Percentiles rank a stretch among this genome's conserved stretches.
Evolutionary conservation across 2,329 filamentous ascomycete genomes (phyloP).

Genomic region (Monilinia polystroma): DNA sequence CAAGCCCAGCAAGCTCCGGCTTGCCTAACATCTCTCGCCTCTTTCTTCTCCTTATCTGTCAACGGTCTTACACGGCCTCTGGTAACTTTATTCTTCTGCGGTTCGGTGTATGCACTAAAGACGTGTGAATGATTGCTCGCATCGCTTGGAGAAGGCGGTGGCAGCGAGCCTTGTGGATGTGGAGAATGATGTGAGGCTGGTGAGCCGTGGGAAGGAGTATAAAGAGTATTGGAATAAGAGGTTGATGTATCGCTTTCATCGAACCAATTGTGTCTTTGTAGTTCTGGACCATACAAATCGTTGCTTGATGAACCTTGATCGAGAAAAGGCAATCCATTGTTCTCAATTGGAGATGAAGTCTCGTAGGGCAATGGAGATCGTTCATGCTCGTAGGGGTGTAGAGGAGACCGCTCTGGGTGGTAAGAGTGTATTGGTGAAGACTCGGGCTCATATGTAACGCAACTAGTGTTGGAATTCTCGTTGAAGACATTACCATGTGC

Average conservation of each 20-base stretch:
- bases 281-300: slow-evolving; percentile 35
- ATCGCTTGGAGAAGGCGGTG: slow-evolving; percentile 27
- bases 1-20: slow-evolving; percentile 40
- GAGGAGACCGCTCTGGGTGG: slow-evolving; percentile 61
- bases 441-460: slow-evolving; percentile 53
- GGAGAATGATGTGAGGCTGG: slow-evolving; percentile 26
- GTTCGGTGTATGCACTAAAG: slow-evolving; percentile 31
- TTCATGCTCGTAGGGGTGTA: slow-evolving; percentile 66
- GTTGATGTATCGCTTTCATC: slow-evolving; percentile 25
- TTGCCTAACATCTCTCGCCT: slow-evolving; percentile 38
- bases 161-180: slow-evolving; percentile 27
- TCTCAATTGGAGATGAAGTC: slow-evolving; percentile 1
- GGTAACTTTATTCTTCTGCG: slow-evolving; percentile 31
- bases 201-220: slow-evolving; percentile 25
- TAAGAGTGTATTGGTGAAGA: slow-evolving; percentile 57
- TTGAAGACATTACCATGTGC: slow-evolving; percentile 27
- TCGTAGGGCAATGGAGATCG: slow-evolving; percentile 64
- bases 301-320: slow-evolving; percentile 10
- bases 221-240: slow-evolving; percentile 28
- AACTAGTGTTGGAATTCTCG: slow-evolving; percentile 24
- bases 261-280: slow-evolving; percentile 29
- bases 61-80: slow-evolving; percentile 35
- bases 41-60: slow-evolving; percentile 37
- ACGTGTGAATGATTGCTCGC: slow-evolving; percentile 33
- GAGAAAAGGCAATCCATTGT: background rate